Evolutionary conservation across 495 filamentous ascomycete genomes (phyloP), one percentile per base, ranked within the genome.

Genomic region (Immersiella caudata): DNA sequence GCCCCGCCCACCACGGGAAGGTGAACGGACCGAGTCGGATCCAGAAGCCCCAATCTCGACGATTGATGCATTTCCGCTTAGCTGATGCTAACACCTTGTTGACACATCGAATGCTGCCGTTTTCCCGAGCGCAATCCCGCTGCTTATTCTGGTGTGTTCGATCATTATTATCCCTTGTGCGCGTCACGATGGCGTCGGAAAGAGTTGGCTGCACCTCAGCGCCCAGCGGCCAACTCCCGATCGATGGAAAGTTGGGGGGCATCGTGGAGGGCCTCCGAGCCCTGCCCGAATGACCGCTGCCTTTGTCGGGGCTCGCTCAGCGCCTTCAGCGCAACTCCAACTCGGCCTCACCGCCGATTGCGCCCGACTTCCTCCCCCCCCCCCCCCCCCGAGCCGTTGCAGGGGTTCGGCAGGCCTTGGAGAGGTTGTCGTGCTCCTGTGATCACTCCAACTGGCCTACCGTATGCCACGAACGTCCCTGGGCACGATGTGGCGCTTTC

Each of bases 311-410:
- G 29, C 29, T 33, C 8, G 4, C 29, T 33, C 55, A 58, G 26
- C 21, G 20, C 14, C 20, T 36, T n/a, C 14, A 27, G 26, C 20
- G 27, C 20, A n/a, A 1, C 20, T 40, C 12, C 27, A 61, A 9
- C 6, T 62, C 60, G 60, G 65, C 36, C 18, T 67, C 65, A 67
- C 65, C 65, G 65, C 65, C 46, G 65, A 56, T 67, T 67, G 65
- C 56, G 25, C 56, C 56, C 36, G 56, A 36, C 25, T 22, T n/a
- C 18, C 9, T 1, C 11, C 46, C 27, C 2, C 14, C 64, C 56
- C 6, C 24, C n/a, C n/a, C n/a, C n/a, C n/a, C n/a, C n/a, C n/a
- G n/a, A n/a, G 24, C 24, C 8, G 24, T 25, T 29, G 56, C 56
- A 59, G 56, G 56, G 56, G 56, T 33, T 33, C 24, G 26, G 21